Base-by-base conservation (phyloP, 202 grass and related monocot genomes). In the Brachypodium distachyon region DNA sequence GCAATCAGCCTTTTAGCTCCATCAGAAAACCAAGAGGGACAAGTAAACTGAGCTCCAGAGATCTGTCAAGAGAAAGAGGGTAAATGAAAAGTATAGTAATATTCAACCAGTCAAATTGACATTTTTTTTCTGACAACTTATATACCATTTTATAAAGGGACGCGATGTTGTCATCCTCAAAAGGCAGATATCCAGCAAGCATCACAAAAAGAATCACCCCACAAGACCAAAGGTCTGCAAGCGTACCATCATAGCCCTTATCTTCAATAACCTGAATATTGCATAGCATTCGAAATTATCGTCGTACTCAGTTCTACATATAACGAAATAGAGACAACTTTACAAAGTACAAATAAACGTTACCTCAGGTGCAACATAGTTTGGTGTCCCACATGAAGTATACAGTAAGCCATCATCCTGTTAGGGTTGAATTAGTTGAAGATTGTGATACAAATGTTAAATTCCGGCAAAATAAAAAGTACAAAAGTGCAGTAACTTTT, bases 351-450 rank as follows among this genome's bases (percentile, higher is more conserved):
- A 74, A 73, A 17, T 1, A 73, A 26, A n/a, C 0, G 28, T 36
- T 80, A 96, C 92, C 92, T 96, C 92, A 9, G 92, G 92, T 83
- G 92, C 92, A 32, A 92, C 92, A 47, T 96, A 96, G 60, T 96
- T 96, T 6, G 92, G 92, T 80, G 92, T 96, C 22, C 92, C 92
- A 72, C 92, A 96, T 49, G 89, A 87, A 39, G 92, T 96, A 49
- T 96, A 89, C 25, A 96, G 89, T 68, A 96, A 80, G 42, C 92
- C 92, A 16, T 92, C 92, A 72, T 81, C 86, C 92, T 96, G 49
- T 57, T 57, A 56, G 40, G 73, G 37, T 48, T 12, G 38, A 78
- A 65, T 5, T 66, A 70, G 48, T 18, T 11, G 3, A 26, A 34
- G 13, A 14, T 25, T n/a, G 12, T 0, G 5, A 41, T 38, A 38